Evolutionary conservation across 805 yeast genomes (phyloP).

Genomic region (Kuraishia molischiana): DNA sequence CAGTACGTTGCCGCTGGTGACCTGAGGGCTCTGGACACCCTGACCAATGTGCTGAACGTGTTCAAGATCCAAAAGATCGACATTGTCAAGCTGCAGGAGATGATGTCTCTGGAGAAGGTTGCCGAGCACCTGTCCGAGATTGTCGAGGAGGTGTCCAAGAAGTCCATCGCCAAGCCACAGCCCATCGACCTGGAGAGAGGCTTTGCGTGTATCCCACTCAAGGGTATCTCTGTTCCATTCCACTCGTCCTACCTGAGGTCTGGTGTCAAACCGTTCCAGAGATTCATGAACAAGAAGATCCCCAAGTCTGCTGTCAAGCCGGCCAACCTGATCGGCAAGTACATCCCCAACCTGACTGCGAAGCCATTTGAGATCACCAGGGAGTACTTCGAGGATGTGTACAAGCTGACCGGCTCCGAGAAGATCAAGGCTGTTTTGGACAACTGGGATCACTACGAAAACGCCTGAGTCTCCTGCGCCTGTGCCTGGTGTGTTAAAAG

Average conservation of each 20-base stretch:
- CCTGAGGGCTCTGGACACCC: constrained; percentile 85
- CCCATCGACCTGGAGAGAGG: constrained; percentile 98
- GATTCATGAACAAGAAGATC: constrained; percentile 92
- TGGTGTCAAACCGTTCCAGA: constrained; percentile 98
- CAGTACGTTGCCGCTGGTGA: constrained; percentile 99
- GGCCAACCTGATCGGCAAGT: constrained; percentile 84
- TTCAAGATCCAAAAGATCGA: constrained; percentile 92
- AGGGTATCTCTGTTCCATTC: constrained; percentile 99
- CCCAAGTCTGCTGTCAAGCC: constrained; percentile 94
- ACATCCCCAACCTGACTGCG: constrained; percentile 98
- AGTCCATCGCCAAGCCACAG: constrained; percentile 82
- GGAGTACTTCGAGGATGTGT: constrained; percentile 96
- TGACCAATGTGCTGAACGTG: constrained; percentile 88
- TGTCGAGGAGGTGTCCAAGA: constrained; percentile 73
- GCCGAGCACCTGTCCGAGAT: constrained; percentile 83
- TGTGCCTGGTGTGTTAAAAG: not conserved
- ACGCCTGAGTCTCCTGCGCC: constrained; percentile 20
- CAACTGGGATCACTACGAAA: constrained; percentile 85
- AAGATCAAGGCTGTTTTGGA: constrained; percentile 85
- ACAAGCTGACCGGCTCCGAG: constrained; percentile 81
- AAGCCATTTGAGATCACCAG: constrained; percentile 92
- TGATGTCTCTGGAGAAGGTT: constrained; percentile 79
- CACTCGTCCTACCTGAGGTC: constrained; percentile 97
- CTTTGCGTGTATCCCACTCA: constrained; percentile 94
- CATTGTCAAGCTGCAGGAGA: constrained; percentile 76